These are phyloP conservation scores for Galerina marginata DNA, from an alignment of 768 basidiomycete genomes.

Conservation along the genomic window DNA sequence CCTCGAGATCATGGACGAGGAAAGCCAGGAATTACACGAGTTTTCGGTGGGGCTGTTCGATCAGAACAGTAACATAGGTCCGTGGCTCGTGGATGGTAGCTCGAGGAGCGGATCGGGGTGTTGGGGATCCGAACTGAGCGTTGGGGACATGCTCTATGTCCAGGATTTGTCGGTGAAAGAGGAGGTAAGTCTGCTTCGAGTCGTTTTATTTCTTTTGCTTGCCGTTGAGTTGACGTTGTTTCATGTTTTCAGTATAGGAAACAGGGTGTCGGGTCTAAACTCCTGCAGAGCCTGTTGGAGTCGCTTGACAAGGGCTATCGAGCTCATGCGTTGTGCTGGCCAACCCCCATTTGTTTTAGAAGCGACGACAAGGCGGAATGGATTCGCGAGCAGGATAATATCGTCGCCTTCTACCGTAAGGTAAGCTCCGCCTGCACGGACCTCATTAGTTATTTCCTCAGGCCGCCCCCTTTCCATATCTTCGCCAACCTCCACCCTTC, in stretches of 20 bases:
- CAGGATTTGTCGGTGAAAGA: conserved; percentile 27
- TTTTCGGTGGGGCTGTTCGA: conserved; percentile 36
- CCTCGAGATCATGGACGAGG: conserved; percentile 32
- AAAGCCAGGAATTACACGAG: conserved; percentile 34
- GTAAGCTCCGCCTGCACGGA: too few species aligned
- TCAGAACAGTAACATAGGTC: conserved; percentile 27
- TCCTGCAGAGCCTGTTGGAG: conserved; percentile 22
- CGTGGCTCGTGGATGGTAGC: conserved; percentile 30
- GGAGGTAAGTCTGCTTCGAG: conserved; percentile 25
- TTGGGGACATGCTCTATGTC: conserved; percentile 33
- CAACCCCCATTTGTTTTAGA: conserved; percentile 18
- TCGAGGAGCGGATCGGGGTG: conserved; percentile 35
- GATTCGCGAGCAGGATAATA: background rate
- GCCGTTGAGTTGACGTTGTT: background rate
- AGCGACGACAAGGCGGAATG: background rate
- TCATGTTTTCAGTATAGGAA: conserved; percentile 13
- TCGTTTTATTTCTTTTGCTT: too few species aligned
- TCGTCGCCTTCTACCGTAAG: conserved; percentile 6
- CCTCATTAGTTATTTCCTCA: too few species aligned
- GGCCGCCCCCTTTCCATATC: background rate
- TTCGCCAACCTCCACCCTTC: background rate
- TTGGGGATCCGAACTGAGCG: conserved; percentile 35
- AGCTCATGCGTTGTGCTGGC: conserved; percentile 30
- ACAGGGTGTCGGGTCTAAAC: conserved; percentile 26
- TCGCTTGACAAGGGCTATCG: conserved; percentile 20